phyloP scores from a whole-genome alignment of 2,329 filamentous ascomycete species.

The Achaetomium macrosporum region DNA sequence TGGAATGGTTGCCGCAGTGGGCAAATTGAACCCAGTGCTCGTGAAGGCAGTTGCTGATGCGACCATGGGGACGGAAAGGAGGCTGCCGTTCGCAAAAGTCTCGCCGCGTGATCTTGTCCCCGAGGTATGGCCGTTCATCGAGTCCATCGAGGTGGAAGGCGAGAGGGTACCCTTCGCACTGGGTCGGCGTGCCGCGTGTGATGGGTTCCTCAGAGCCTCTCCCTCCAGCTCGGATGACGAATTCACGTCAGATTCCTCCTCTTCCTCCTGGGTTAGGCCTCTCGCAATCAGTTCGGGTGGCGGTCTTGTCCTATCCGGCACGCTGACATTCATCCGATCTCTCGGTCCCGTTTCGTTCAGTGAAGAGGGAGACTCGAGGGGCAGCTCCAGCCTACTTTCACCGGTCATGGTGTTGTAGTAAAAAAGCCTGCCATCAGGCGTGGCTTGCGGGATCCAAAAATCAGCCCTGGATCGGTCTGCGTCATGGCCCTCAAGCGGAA shows the following conservation, averaged over 20 bases:
- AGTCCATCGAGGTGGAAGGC: slow-evolving; percentile 86
- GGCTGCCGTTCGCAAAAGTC: slow-evolving; percentile 45
- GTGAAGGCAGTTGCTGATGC: slow-evolving; percentile 59
- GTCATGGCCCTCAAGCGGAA: slow-evolving; percentile 64
- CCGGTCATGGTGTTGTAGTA: slow-evolving; percentile 99
- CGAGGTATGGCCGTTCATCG: slow-evolving; percentile 66
- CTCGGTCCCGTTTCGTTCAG: slow-evolving; percentile 76
- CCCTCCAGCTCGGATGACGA: slow-evolving; percentile 86
- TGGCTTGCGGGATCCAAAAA: slow-evolving; percentile 98
- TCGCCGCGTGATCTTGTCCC: slow-evolving; percentile 53
- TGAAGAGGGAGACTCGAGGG: slow-evolving; percentile 81
- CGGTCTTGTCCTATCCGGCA: slow-evolving; percentile 84
- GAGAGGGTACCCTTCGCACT: slow-evolving; percentile 64
- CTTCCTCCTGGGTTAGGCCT: slow-evolving; percentile 75
- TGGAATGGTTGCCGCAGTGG: slow-evolving; percentile 58
- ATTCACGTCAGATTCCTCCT: slow-evolving; percentile 76
- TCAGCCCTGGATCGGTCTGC: slow-evolving; percentile 78
- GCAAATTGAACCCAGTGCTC: slow-evolving; percentile 50
- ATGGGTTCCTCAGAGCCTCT: slow-evolving; percentile 63
- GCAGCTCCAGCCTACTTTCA: slow-evolving; percentile 89
- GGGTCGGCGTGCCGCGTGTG: slow-evolving; percentile 57
- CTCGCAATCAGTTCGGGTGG: slow-evolving; percentile 88
- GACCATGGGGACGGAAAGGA: slow-evolving; percentile 44
- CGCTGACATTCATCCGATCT: slow-evolving; percentile 80
- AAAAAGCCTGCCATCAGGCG: slow-evolving; percentile 83